phyloP scores from a whole-genome alignment of 768 basidiomycete species.

The Tulasnella sp. region DNA sequence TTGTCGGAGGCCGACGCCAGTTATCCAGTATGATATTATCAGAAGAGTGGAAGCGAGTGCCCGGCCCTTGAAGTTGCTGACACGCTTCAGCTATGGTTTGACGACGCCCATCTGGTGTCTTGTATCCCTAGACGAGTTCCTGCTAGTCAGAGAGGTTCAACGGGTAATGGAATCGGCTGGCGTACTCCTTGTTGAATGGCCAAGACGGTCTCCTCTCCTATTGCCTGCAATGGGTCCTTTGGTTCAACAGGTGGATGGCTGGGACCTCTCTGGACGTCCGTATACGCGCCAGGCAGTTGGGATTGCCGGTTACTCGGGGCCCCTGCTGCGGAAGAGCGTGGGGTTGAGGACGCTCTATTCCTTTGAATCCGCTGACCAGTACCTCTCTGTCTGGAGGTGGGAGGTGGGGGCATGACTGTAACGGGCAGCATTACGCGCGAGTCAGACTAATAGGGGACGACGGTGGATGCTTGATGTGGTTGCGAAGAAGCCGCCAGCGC shows the following conservation, averaged over 20 bases:
- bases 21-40: background rate
- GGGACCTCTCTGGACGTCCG: background rate
- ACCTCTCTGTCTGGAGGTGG: background rate
- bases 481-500: background rate
- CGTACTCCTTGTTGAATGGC: background rate
- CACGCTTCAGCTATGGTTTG: background rate
- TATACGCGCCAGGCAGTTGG: background rate
- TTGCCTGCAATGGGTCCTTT: background rate
- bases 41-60: background rate
- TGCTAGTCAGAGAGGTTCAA: background rate
- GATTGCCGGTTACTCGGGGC: background rate
- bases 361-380: background rate
- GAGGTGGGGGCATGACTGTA: background rate
- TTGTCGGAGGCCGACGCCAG: background rate
- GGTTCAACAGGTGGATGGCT: background rate
- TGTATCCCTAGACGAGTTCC: background rate
- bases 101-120: background rate
- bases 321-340: too few relatives aligned
- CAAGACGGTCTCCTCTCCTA: background rate
- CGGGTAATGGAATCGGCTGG: background rate
- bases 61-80: background rate
- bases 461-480: background rate
- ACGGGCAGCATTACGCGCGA: background rate
- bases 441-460: background rate
- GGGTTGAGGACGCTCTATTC: background rate